phyloP scores from a whole-genome alignment of 2,329 filamentous ascomycete species.

The Arthrobotrys iridis region DNA sequence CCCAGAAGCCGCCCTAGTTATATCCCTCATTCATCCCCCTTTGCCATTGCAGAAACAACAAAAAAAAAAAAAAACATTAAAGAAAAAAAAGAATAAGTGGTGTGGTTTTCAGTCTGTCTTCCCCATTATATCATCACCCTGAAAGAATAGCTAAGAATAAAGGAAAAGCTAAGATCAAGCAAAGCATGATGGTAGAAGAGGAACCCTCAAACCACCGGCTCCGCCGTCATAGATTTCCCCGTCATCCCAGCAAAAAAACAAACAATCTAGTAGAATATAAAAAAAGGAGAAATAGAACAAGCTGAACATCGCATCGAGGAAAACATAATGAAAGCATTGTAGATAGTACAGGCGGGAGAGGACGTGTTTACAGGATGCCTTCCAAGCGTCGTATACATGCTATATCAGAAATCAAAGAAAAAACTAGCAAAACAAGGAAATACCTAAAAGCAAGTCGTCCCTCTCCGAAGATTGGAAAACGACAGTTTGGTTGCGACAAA shows the following conservation, averaged over 20 bases:
- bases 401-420: background rate
- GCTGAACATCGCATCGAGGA: conserved; percentile 4
- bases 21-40: conserved; percentile 33
- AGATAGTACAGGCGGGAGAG: conserved; percentile 39
- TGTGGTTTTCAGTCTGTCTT: conserved; percentile 52
- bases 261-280: conserved; percentile 31
- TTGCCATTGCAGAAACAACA: conserved; percentile 49
- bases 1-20: conserved; percentile 58
- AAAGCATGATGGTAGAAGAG: background rate
- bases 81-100: conserved; percentile 54
- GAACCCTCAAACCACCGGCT: background rate
- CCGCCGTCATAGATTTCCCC: background rate
- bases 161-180: background rate
- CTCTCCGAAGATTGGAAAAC: conserved; percentile 55
- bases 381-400: conserved; percentile 28
- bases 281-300: conserved; percentile 13
- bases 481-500: conserved; percentile 44
- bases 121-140: conserved; percentile 48
- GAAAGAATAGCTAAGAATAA: conserved; percentile 29
- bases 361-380: conserved; percentile 51
- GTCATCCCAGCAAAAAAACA: conserved; percentile 1
- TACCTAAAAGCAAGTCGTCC: conserved; percentile 55
- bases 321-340: conserved; percentile 32
- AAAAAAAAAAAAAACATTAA: conserved; percentile 33
- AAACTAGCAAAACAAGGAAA: conserved; percentile 45